Base-by-base conservation (phyloP, 257 asterid species). In the Cruciata laevipes region DNA sequence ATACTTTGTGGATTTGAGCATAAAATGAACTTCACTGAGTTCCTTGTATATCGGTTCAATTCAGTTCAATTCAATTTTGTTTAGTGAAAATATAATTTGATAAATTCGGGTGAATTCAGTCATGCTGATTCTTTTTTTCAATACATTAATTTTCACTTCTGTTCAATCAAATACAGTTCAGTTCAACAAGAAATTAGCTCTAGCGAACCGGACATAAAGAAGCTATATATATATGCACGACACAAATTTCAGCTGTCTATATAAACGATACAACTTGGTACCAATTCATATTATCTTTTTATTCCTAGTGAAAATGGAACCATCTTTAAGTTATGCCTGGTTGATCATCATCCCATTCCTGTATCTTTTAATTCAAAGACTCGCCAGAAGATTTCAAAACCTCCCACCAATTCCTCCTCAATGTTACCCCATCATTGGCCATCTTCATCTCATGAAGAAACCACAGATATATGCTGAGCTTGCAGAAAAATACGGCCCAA, bases 391-490 rank as follows among this genome's bases (percentile, higher is more conserved):
- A 32, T 14, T 18, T 18, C 42, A 38, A 16, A 82, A 84, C 21
- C 80, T 86, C 12, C 90, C 88, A 0, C 94, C 86, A 20, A 67
- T 71, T 16, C 90, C 90, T 0, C 2, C 18, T 9, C 75, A 56
- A 0, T 66, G 85, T 13, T 77, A 82, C 27, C 88, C 91, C 2
- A 30, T 85, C 0, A 16, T 87, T 21, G 91, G 91, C 3, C 91
- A 87, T 60, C 82, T 87, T 68, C 74, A 80, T 81, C 88, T 75
- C 83, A 80, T 85, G 20, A 82, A 83, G 51, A 78, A 63, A 49
- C 92, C 89, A 0, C 68, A 83, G 0, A 81, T 83, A 7, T 71
- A 68, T 6, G 73, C 74, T 13, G 17, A 42, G 0, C 76, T 87
- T 75, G 74, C 89, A 0, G 61, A 69, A 1, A 79, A 83, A 70